phyloP scores from a whole-genome alignment of 192 early-diverging fungal genomes.

The Cetraspora pellucida region DNA sequence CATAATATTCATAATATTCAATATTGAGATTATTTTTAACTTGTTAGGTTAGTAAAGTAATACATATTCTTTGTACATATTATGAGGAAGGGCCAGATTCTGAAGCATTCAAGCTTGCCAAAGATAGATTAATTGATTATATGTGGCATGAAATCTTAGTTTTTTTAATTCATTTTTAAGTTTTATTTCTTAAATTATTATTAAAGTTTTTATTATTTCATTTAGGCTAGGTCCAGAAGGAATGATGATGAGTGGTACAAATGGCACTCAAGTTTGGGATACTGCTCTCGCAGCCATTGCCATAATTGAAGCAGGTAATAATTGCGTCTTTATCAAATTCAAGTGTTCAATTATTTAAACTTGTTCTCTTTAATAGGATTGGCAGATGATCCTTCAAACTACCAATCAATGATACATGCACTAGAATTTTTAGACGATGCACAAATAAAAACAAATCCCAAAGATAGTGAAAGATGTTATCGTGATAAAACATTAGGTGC shows the following conservation, averaged over 20 bases:
- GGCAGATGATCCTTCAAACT: conserved; percentile 70
- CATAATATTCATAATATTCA: neutral
- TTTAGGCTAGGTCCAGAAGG: conserved; percentile 76
- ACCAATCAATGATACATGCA: conserved; percentile 63
- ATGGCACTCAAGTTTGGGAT: conserved; percentile 98
- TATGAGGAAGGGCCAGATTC: conserved; percentile 87
- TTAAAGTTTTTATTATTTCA: neutral
- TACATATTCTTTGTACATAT: conserved; percentile 89
- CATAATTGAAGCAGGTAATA: conserved; percentile 62
- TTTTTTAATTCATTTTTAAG: neutral
- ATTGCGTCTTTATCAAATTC: neutral
- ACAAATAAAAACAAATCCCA: conserved; percentile 80
- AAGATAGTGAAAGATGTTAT: conserved; percentile 68
- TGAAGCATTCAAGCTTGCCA: conserved; percentile 73
- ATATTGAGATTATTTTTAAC: neutral
- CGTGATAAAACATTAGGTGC: conserved; percentile 87
- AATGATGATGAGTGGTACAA: conserved; percentile 94
- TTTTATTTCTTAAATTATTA: neutral
- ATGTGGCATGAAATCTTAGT: conserved; percentile 67
- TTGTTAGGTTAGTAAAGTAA: conserved; percentile 72
- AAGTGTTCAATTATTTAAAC: neutral
- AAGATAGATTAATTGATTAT: conserved; percentile 75
- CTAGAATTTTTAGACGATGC: conserved; percentile 84
- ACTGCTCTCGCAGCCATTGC: conserved; percentile 88
- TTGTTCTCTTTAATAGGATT: conserved; percentile 47